Base-by-base conservation (phyloP, 305 asterid species). In the Fraxinus velutina region DNA sequence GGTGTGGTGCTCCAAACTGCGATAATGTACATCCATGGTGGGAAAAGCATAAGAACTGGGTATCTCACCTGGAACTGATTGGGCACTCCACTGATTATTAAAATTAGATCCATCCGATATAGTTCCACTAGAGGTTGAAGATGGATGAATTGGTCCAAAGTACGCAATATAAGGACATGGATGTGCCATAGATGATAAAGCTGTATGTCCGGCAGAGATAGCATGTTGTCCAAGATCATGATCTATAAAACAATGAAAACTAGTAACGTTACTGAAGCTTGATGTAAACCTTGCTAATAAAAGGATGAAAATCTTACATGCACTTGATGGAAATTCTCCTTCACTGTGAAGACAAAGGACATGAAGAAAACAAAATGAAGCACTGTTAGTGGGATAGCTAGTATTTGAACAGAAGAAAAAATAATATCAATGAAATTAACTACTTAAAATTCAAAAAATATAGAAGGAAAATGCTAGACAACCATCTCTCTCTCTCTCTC, bases 151-250 rank as follows among this genome's bases (percentile, higher is more conserved):
- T 30, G 97, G 97, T 83, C 96, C 95, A 79, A 92, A 76, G 86
- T 90, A 93, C 22, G 97, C 89, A 79, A 93, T 70, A 76, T 92
- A 93, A 29, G 97, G 97, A 83, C 97, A 93, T 71, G 92, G 92
- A 89, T 92, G 96, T 79, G 86, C 75, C 77, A 93, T 73, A 66
- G 97, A 90, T 75, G 95, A 86, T 27, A 89, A 88, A 44, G 92
- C 86, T 8, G 92, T 75, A 75, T 87, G 92, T 77, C 90, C 96
- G 73, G 92, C 85, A 82, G 90, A 86, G 78, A 89, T 80, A 42
- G 91, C 84, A 82, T 90, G 93, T 81, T 87, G 94, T 76, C 91
- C 94, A 74, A 88, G 82, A 83, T 90, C 95, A 75, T 85, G 92
- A 88, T 90, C 93, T 92, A 84, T 79, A 73, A 81, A 82, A 85